Evolutionary conservation across 179 eudicot genomes (phyloP), one percentile per base, ranked within the genome.

Genomic region (Patellifolia procumbens): DNA sequence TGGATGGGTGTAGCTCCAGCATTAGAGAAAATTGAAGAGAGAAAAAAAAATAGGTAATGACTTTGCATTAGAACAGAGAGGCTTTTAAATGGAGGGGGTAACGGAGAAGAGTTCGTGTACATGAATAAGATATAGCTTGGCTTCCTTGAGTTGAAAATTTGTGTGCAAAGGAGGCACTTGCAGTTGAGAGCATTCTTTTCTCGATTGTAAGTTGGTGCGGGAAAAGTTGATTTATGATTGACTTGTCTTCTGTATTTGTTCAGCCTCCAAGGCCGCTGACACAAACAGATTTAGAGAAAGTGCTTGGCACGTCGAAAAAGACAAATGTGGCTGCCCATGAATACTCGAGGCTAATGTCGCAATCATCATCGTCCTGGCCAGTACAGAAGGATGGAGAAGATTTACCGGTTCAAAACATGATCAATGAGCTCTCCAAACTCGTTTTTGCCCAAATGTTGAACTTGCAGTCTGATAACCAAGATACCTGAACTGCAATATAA

Each of bases 311-410:
- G 24, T 77, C 92, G 26, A 89, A 39, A 56, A 88, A 88, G 76
- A 92, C 97, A 10, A 83, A 76, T 59, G 83, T 77, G 56, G 97
- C 97, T 49, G 97, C 97, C 3, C 88, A 70, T 15, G 96, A 94
- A 81, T 94, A 87, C 83, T 76, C 81, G 6, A 83, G 90, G 79
- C 55, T 79, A 79, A 80, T 75, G 71, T 78, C 89, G 19, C 88
- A 79, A 24, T 81, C 84, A 24, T 81, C 84, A 34, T 32, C 86
- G 6, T 77, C 86, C 46, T 90, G 82, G 87, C 62, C 89, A 20
- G 60, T 75, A 80, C 84, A 68, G 43, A 78, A 83, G 68, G 91
- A 84, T 2, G 74, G 88, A 0, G 89, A 86, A 49, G 94, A 88
- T 45, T 72, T 78, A 83, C 92, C 83, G 45, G 93, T 92, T 58